Conservation (phyloP, 495 filamentous ascomycete genomes). For the Jackrogersella multiformis region DNA sequence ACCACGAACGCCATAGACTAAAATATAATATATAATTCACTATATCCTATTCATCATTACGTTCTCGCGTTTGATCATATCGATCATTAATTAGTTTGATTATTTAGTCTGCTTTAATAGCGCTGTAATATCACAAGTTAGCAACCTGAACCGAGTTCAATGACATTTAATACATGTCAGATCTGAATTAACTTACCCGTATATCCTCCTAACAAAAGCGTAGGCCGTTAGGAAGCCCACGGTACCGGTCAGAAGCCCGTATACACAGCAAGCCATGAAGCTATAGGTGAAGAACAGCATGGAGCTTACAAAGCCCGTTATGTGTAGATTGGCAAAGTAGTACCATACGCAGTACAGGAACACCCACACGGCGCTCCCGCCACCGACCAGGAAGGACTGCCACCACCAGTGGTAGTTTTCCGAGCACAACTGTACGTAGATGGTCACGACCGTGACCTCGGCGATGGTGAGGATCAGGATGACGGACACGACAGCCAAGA, state of each 20-base stretch:
- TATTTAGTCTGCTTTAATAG: constrained; percentile 49
- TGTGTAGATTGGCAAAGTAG: constrained; percentile 82
- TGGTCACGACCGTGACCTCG: constrained; percentile 89
- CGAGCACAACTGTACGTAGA: constrained; percentile 85
- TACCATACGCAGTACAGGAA: constrained; percentile 90
- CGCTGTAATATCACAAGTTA: constrained; percentile 36
- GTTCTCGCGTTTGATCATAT: constrained; percentile 31
- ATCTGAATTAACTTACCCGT: constrained; percentile 77
- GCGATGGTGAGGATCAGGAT: constrained; percentile 83
- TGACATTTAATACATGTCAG: no score
- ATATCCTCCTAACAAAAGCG: constrained; percentile 89
- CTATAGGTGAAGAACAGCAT: constrained; percentile 89
- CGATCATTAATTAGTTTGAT: constrained; percentile 28
- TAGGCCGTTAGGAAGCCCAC: constrained; percentile 90
- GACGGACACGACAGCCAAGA: constrained; percentile 76
- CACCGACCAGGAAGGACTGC: constrained; percentile 87
- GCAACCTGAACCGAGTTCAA: neutral
- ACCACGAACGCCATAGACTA: neutral
- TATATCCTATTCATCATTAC: constrained; percentile 33
- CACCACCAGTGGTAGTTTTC: constrained; percentile 98
- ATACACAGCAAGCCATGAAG: constrained; percentile 81
- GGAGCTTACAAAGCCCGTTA: constrained; percentile 81
- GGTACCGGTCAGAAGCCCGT: constrained; percentile 85
- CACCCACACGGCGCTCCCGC: constrained; percentile 83
- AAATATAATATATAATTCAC: constrained; percentile 19